phyloP scores from a whole-genome alignment of 2,329 filamentous ascomycete species.

The Neonectria neomacrospora region DNA sequence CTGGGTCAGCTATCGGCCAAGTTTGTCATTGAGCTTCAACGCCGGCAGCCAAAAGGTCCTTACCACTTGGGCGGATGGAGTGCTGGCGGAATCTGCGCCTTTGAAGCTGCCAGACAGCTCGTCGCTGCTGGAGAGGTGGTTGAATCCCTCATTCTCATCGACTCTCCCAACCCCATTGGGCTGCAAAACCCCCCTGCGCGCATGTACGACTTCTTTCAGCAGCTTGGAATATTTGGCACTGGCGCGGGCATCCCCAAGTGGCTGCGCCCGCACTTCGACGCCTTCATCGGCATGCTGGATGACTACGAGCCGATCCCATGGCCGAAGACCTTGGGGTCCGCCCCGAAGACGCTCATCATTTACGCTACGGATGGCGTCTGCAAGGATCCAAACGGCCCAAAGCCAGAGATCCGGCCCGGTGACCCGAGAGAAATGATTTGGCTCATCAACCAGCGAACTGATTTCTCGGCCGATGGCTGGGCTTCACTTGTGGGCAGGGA shows the following conservation, averaged over 20 bases:
- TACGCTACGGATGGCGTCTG: conserved; percentile 82
- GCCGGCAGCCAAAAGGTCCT: conserved; percentile 74
- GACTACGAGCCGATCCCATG: conserved; percentile 75
- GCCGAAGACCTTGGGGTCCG: conserved; percentile 59
- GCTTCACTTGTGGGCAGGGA: conserved; percentile 28
- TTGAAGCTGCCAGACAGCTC: conserved; percentile 71
- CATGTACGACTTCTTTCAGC: conserved; percentile 78
- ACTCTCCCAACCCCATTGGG: conserved; percentile 73
- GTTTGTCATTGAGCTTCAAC: conserved; percentile 71
- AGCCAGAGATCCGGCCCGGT: conserved; percentile 55
- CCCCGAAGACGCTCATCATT: conserved; percentile 71
- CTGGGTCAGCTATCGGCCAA: conserved; percentile 46
- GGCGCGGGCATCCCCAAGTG: conserved; percentile 75
- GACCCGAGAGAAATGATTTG: conserved; percentile 74
- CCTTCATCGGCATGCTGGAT: conserved; percentile 74
- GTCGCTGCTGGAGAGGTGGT: conserved; percentile 67
- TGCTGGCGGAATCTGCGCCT: conserved; percentile 79
- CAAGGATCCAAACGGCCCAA: conserved; percentile 71
- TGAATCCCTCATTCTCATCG: conserved; percentile 71
- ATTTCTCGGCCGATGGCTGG: conserved; percentile 61
- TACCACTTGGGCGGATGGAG: conserved; percentile 80
- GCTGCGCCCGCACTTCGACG: conserved; percentile 78
- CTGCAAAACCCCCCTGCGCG: conserved; percentile 72
- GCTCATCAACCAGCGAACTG: conserved; percentile 77
- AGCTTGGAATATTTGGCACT: conserved; percentile 76